phyloP scores from a whole-genome alignment of 257 asterid species.

The Solanum medicagineum region DNA sequence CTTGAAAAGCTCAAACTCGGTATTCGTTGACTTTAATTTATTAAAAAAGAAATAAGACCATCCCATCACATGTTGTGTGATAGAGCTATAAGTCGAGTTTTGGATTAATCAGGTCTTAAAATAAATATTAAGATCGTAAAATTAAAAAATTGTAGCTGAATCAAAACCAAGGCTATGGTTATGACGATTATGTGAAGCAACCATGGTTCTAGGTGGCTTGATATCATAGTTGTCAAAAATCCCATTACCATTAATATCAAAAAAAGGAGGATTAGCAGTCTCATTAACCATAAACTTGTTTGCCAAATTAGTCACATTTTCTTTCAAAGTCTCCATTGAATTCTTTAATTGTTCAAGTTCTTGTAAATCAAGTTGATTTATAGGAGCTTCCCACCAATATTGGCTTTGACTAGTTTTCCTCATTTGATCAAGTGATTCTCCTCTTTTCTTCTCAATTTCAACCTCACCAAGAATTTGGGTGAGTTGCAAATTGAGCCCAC shows the following conservation, averaged over 20 bases:
- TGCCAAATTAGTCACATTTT: conserved; percentile 16
- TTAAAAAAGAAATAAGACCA: not conserved
- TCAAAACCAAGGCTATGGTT: conserved; percentile 27
- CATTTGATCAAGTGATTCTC: conserved; percentile 40
- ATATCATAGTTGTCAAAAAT: conserved; percentile 28
- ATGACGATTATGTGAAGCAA: not conserved
- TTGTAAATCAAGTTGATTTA: conserved; percentile 25
- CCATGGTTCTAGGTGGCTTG: conserved; percentile 21
- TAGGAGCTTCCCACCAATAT: conserved; percentile 63
- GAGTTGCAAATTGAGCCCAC: conserved; percentile 45
- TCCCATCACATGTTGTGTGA: not conserved
- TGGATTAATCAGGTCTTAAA: not conserved
- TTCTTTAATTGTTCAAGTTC: conserved; percentile 45
- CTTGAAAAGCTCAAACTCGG: not conserved
- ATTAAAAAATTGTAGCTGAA: conserved; percentile 24
- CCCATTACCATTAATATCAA: not conserved
- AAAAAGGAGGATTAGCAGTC: conserved; percentile 4
- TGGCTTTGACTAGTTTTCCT: conserved; percentile 24
- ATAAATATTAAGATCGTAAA: not conserved
- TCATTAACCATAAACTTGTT: conserved; percentile 14
- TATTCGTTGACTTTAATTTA: not conserved
- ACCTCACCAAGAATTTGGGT: conserved; percentile 36
- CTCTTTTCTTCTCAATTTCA: conserved; percentile 47
- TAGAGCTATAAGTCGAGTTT: not conserved
- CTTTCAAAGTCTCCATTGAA: conserved; percentile 56